Conservation (phyloP, 257 asterid species). For the Linderniella brevidens region DNA sequence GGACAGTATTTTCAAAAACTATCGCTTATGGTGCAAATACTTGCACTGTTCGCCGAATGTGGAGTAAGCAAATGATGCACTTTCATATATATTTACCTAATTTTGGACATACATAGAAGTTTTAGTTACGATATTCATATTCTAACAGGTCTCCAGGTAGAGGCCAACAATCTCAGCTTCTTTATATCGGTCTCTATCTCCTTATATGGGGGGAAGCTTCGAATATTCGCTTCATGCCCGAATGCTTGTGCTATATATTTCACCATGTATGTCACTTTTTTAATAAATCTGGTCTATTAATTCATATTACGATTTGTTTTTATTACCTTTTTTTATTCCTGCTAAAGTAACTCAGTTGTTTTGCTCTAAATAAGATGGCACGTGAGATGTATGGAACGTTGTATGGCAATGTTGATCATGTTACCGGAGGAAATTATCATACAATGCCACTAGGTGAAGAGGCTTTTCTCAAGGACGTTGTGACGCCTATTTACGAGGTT, state of each 20-base stretch:
- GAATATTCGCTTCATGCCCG: constrained; percentile 95
- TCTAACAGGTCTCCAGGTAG: constrained; percentile 48
- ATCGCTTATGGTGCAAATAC: constrained; percentile 79
- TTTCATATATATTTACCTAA: constrained; percentile 8
- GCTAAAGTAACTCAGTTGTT: constrained; percentile 10
- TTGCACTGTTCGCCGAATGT: constrained; percentile 46
- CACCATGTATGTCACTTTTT: constrained; percentile 53
- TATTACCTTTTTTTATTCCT: constrained; percentile 1
- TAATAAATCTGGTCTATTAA: neutral
- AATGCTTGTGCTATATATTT: constrained; percentile 90
- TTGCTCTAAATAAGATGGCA: constrained; percentile 55
- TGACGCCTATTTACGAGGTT: constrained; percentile 83
- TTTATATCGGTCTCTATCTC: constrained; percentile 86
- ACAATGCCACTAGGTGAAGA: constrained; percentile 47
- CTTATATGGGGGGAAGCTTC: constrained; percentile 99
- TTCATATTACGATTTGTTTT: neutral
- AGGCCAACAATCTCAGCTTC: constrained; percentile 79
- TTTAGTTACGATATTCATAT: neutral
- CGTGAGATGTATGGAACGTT: constrained; percentile 50
- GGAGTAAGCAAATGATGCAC: constrained; percentile 37
- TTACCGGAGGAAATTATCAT: constrained; percentile 50
- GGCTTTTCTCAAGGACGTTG: constrained; percentile 64
- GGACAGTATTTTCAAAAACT: constrained; percentile 70
- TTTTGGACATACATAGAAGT: too few species aligned
- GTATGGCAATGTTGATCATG: constrained; percentile 44